Evolutionary conservation across 2,329 filamentous ascomycete genomes (phyloP).

Genomic region (Rasamsonia emersonii): DNA sequence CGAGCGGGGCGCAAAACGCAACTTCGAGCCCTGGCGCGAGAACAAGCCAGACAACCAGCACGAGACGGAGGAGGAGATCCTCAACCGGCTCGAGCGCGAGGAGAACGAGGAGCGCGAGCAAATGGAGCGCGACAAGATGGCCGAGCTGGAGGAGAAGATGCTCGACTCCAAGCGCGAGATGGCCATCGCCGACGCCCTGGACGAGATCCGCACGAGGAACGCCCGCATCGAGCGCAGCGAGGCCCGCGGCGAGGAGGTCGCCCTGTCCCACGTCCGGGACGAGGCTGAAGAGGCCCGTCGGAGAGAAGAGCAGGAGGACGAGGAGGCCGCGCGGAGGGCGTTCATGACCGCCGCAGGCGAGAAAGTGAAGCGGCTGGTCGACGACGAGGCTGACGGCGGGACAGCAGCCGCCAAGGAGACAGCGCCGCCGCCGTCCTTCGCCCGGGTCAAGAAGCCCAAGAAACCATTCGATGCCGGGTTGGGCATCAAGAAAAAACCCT

Average conservation of each 20-base stretch:
- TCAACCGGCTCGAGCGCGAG: conserved; percentile 75
- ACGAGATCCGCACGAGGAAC: conserved; percentile 89
- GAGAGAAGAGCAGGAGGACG: conserved; percentile 69
- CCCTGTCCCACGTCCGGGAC: conserved; percentile 48
- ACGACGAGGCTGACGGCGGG: conserved; percentile 23
- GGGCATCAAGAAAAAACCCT: conserved; percentile 79
- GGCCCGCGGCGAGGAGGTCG: conserved; percentile 52
- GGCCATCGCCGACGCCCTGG: conserved; percentile 89
- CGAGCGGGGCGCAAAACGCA: conserved; percentile 77
- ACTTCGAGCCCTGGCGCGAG: conserved; percentile 84
- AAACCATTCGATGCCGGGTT: conserved; percentile 67
- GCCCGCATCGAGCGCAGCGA: conserved; percentile 74
- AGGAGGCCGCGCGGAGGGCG: conserved; percentile 67
- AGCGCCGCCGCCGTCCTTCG: conserved; percentile 55
- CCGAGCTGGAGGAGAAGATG: conserved; percentile 88
- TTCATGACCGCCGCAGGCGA: conserved; percentile 59
- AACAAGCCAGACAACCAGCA: conserved; percentile 48
- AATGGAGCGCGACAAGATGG: conserved; percentile 84
- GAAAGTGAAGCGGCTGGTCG: conserved; percentile 44
- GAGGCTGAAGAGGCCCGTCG: conserved; percentile 51
- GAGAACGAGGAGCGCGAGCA: conserved; percentile 55
- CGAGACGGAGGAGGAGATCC: conserved; percentile 78
- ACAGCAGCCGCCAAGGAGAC: conserved; percentile 23
- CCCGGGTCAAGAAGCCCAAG: conserved; percentile 74
- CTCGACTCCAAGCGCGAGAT: conserved; percentile 89